Evolutionary conservation across 2,329 filamentous ascomycete species (phyloP), one percentile per base, ranked within the genome.

Genomic region (Calonectria ilicicola): DNA sequence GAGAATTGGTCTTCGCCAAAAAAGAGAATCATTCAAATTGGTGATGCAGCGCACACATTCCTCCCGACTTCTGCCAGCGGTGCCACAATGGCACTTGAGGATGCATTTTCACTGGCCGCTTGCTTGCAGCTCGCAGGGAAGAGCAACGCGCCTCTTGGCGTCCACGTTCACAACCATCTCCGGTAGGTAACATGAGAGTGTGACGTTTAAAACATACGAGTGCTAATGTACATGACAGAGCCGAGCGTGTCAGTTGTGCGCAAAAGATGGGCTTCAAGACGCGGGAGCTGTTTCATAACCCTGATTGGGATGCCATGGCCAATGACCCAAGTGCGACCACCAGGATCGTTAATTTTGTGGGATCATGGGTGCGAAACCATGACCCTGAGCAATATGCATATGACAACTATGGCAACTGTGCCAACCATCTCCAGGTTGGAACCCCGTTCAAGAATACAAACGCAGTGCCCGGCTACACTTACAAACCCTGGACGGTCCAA

Each of bases 11-110:
- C 80, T 2, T 85, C 83, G 2, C 80, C 79, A 0, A 77, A 77
- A 0, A 82, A 73, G 1, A 81, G 83, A 3, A 81, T 86, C 2
- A 76, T 85, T 21, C 79, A 83, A 56, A 83, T 85, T 32, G 84
- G 84, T 23, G 85, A 86, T 65, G 17, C 42, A 7, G 42, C 42
- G n/a, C 42, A 46, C 19, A 46, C 42, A 10, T 46, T 46, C 42
- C 42, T 46, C n/a, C 42, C 42, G 10, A 46, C 42, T 10, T 46
- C 42, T 6, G 42, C 42, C 19, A 46, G 42, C 19, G 42, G 42
- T 46, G 42, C 42, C 6, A 21, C 42, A 9, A 46, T 46, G 42
- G 42, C 42, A 6, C 42, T 46, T 46, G 42, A 46, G n/a, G 42
- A 46, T 10, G 19, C 42, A 21, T 46, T 46, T 46, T 46, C 42